Percentiles rank a stretch among this genome's conserved stretches.
Conservation (phyloP, 2,329 filamentous ascomycete genomes). For the Alternaria novae-zelandiae region DNA sequence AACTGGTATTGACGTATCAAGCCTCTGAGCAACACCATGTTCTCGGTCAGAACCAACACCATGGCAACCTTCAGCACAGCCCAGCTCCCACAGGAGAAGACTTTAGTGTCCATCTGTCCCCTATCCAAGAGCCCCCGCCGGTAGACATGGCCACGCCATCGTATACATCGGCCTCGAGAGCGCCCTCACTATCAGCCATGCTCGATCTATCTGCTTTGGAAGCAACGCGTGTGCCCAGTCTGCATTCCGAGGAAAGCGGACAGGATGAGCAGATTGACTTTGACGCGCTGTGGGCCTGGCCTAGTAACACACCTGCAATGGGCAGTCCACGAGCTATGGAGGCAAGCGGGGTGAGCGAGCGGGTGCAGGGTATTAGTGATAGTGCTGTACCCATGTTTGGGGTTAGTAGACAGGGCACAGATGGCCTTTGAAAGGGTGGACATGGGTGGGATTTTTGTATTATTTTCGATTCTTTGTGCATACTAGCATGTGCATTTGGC, state of each 20-base stretch:
- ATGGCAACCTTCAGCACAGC: constrained; percentile 4
- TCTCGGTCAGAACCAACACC: constrained; percentile 2
- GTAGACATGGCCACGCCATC: constrained; percentile 11
- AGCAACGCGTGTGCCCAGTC: constrained; percentile 37
- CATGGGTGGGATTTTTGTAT: background rate
- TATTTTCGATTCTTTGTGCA: background rate
- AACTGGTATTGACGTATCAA: constrained; percentile 15
- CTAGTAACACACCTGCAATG: constrained; percentile 42
- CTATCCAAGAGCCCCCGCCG: constrained; percentile 33
- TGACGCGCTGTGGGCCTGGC: constrained; percentile 51
- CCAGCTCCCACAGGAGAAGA: constrained; percentile 18
- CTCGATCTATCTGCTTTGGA: constrained; percentile 49
- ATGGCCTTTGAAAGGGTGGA: background rate
- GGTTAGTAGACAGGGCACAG: constrained; percentile 14
- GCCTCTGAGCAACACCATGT: background rate
- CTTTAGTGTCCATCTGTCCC: constrained; percentile 40
- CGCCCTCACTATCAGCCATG: constrained; percentile 42
- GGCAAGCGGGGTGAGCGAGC: constrained; percentile 24
- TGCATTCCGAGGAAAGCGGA: constrained; percentile 43
- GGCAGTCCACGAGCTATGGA: constrained; percentile 33
- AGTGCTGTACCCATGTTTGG: constrained; percentile 38
- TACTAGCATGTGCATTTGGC: background rate
- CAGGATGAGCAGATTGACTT: constrained; percentile 52
- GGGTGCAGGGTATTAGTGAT: constrained; percentile 27
- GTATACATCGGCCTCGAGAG: constrained; percentile 20